Evolutionary conservation across 441 rosid genomes (phyloP).

Genomic region (Corymbia citriodora): DNA sequence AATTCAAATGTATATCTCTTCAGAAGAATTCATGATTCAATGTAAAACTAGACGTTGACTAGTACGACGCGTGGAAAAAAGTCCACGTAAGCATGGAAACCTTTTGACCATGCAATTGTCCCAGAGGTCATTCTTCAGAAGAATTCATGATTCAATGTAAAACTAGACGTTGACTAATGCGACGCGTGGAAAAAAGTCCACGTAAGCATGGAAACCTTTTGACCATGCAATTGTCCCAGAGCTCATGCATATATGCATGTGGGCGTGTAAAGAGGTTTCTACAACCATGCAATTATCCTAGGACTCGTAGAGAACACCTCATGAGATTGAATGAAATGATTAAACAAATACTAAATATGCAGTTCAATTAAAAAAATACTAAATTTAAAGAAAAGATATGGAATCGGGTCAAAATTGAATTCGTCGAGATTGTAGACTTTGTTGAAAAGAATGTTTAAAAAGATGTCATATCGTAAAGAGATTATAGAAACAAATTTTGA

Average conservation of each 20-base stretch:
- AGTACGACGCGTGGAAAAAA: neutral
- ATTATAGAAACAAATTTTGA: no score
- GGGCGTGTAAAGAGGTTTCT: neutral
- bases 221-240: neutral
- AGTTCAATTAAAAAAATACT: no score
- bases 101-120: neutral
- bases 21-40: neutral
- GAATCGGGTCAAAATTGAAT: neutral
- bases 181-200: neutral
- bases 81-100: neutral
- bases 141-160: neutral
- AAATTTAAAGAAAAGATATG: neutral
- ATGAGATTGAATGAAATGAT: neutral
- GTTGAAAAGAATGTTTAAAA: neutral
- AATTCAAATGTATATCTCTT: neutral
- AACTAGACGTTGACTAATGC: neutral
- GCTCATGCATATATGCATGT: neutral
- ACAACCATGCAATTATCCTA: neutral
- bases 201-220: neutral
- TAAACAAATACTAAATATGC: no score
- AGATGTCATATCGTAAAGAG: neutral
- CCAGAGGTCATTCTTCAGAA: neutral
- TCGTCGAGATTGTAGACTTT: neutral
- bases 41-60: neutral
- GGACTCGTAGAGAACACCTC: neutral